These are phyloP conservation scores for Globisporangium ultimum DNA, from an alignment of 352 stramenopile genomes.

Conservation along the genomic window DNA sequence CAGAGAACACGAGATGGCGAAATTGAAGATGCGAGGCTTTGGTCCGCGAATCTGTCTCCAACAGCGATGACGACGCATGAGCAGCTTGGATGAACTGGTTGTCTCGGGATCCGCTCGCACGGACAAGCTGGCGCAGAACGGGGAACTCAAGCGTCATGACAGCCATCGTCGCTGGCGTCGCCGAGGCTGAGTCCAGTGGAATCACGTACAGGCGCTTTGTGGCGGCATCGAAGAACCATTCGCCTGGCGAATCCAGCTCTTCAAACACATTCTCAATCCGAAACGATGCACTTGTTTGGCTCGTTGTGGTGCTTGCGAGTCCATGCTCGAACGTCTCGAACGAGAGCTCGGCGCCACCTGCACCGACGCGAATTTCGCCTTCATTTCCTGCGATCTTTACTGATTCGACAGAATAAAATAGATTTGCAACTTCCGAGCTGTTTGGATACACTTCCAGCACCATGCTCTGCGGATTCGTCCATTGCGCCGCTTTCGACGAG, in stretches of 20 bases:
- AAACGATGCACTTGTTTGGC: constrained; percentile 21
- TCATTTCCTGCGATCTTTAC: constrained; percentile 17
- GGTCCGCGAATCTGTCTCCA: constrained; percentile 39
- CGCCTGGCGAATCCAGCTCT: constrained; percentile 56
- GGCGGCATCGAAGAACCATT: constrained; percentile 63
- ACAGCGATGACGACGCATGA: constrained; percentile 38
- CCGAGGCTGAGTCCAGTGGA: constrained; percentile 27
- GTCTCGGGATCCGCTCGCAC: constrained; percentile 51
- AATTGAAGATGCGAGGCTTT: constrained; percentile 47
- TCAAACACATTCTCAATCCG: constrained; percentile 64
- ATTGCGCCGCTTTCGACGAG: constrained; percentile 32
- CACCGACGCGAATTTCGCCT: constrained; percentile 28
- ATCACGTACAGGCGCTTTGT: constrained; percentile 57
- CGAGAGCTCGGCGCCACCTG: constrained; percentile 51
- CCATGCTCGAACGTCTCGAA: constrained; percentile 37
- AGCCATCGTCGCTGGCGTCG: constrained; percentile 20
- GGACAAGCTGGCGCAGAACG: constrained; percentile 54
- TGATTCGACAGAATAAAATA: constrained; percentile 35
- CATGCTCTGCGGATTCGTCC: constrained; percentile 22
- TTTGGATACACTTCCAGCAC: constrained; percentile 40
- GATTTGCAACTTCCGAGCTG: constrained; percentile 23
- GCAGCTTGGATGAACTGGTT: constrained; percentile 40
- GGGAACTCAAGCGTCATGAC: constrained; percentile 48
- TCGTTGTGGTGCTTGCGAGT: constrained; percentile 5
- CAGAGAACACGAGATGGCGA: constrained; percentile 56